Evolutionary conservation across 78 protist species (phyloP), one percentile per base, ranked within the genome.

Genomic region (Speleostelium caveatum): DNA sequence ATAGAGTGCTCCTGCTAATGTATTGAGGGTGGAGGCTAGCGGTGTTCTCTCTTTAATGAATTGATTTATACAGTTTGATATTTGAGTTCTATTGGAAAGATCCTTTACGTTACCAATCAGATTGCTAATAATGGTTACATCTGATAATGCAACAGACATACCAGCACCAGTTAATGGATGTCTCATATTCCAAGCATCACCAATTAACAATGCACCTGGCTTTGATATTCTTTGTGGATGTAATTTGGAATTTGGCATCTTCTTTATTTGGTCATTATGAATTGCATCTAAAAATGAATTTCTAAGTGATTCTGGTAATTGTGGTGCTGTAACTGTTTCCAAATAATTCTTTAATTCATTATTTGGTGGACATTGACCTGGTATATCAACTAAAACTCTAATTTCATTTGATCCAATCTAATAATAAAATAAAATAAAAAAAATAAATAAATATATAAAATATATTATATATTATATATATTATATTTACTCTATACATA

Each of bases 121-220:
- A 21, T 53, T 17, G 0, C 85, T 35, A 2, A 85, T 5, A 19
- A 53, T 63, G 7, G 7, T 5, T 2, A 79, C 92, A 63, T 95
- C 97, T 4, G 74, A 10, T 39, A 95, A 26, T 28, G 86, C 92
- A n/a, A 95, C 97, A 1, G 95, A 78, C 97, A 95, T 95, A 58
- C 97, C 97, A 12, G 94, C 86, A 16, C 97, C 97, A 10, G 95
- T 91, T 28, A 95, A 67, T 19, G 97, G 97, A 69, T 95, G 96
- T 35, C 97, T 66, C 95, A 91, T 92, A 78, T 95, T 95, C 90
- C 93, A 61, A 0, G 95, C 86, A 33, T 95, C 97, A 30, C 97
- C 97, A 8, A 95, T 49, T 32, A 60, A 2, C 0, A 95, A 19
- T 2, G 73, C 94, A 76, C 96, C 96, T 0, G 42, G 74, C 8